Evolutionary conservation across 768 basidiomycete species (phyloP).

Genomic region (Butyriboletus loyo): DNA sequence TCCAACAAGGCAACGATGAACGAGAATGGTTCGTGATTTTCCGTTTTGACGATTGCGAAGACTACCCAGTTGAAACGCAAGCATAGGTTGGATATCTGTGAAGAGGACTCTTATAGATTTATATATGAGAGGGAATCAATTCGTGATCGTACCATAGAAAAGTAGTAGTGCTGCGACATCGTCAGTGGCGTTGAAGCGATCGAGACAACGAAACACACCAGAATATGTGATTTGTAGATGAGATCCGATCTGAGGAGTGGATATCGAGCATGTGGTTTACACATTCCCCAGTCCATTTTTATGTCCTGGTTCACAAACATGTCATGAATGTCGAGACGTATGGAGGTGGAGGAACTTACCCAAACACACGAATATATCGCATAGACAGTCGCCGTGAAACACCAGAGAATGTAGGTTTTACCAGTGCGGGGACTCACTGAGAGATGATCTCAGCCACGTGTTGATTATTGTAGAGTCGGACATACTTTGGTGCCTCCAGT

Average conservation of each 20-base stretch:
- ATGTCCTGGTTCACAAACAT: slow-evolving; percentile 56
- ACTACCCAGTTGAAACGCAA: slow-evolving; percentile 82
- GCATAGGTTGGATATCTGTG: slow-evolving; percentile 64
- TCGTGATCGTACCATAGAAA: slow-evolving; percentile 58
- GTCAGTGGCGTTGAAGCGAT: not conserved
- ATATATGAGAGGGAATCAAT: not conserved
- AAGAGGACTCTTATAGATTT: not conserved
- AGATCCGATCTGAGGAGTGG: slow-evolving; percentile 71
- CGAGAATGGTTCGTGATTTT: slow-evolving; percentile 50
- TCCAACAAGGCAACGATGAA: slow-evolving; percentile 75
- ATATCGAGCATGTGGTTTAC: slow-evolving; percentile 53
- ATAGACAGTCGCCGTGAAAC: slow-evolving; percentile 58
- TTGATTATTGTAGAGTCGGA: not conserved
- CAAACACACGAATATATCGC: slow-evolving; percentile 74
- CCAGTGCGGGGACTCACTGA: slow-evolving; percentile 37
- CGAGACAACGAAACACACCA: slow-evolving; percentile 38
- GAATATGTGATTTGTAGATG: slow-evolving; percentile 61
- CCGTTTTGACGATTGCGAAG: slow-evolving; percentile 59
- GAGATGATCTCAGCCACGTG: not conserved
- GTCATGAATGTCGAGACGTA: not conserved
- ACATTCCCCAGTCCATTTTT: slow-evolving; percentile 88
- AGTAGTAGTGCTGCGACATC: slow-evolving; percentile 60
- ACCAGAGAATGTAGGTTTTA: slow-evolving; percentile 63
- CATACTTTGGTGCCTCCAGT: slow-evolving; percentile 71
- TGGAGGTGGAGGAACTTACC: slow-evolving; percentile 47